Base-by-base conservation (phyloP, 2,329 filamentous ascomycete species). In the Apiospora hydei region DNA sequence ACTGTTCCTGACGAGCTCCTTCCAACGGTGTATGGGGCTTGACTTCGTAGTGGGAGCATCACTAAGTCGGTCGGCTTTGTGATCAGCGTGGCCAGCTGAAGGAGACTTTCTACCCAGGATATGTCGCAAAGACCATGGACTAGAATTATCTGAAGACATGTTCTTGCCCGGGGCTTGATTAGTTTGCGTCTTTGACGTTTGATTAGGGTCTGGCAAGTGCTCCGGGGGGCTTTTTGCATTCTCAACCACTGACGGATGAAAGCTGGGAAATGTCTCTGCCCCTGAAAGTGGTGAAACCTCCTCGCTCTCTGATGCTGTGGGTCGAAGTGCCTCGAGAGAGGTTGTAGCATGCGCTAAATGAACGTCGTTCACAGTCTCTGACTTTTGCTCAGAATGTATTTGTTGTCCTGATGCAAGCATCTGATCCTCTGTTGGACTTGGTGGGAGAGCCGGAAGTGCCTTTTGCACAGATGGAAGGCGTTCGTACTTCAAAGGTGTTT, bases 1-100 rank as follows among this genome's bases (percentile, higher is more conserved):
- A 53, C 78, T 80, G 21, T 73, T 72, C 66, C 71, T 75, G 67
- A 75, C 77, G 34, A 76, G 74, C n/a, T 74, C 72, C 67, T 74
- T 77, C 78, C 77, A 77, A 57, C 75, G 74, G 6, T 73, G 71
- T 61, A 69, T 53, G 34, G 73, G 71, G 18, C 68, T 74, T 26
- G 46, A 4, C 61, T 49, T 70, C 18, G n/a, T n/a, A n/a, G 30
- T 24, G 13, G 69, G 44, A 1, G 34, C 18, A 41, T 24, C 34
- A 64, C 10, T 24, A 11, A n/a, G 21, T 11, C 30, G 34, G 5
- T 64, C 30, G 10, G 57, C 18, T n/a, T 30, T 18, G 13, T 41
- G n/a, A 38, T 69, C n/a, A 43, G 41, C 49, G 6, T 57, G 57
- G 18, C 57, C 34, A 38, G 10, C 57, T 64, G 57, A 44, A 47